These are phyloP conservation scores for Suhomyces sp. DNA, from an alignment of 805 yeast species.

Conservation along the genomic window DNA sequence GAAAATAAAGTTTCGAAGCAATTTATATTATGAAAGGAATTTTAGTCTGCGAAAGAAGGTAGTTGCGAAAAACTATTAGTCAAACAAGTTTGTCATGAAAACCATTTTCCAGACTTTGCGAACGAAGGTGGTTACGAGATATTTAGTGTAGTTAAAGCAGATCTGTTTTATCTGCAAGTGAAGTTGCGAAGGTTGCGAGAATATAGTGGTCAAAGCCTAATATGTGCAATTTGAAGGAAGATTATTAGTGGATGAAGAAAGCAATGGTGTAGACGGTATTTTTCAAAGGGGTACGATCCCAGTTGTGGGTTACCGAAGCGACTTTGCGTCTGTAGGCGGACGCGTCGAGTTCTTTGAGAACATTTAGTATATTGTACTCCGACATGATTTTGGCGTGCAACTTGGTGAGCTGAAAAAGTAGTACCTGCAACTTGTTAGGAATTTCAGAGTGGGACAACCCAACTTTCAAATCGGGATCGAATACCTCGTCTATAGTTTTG, in stretches of 20 bases:
- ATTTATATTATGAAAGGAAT: no score
- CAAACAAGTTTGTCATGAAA: no score
- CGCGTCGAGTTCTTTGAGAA: conserved; percentile 7
- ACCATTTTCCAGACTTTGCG: no score
- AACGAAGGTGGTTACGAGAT: no score
- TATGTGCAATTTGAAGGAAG: no score
- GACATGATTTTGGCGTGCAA: conserved; percentile 8
- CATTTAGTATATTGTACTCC: conserved; percentile 9
- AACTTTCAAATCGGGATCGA: conserved; percentile 3
- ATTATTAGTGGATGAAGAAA: background rate
- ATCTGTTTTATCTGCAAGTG: no score
- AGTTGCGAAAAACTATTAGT: conserved; percentile 2
- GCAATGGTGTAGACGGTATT: background rate
- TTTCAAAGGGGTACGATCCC: background rate
- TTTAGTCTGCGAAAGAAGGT: background rate
- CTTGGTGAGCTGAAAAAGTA: conserved; percentile 7
- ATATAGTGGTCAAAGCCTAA: no score
- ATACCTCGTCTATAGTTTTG: conserved; percentile 7
- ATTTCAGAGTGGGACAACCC: background rate
- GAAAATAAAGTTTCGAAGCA: no score
- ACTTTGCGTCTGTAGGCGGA: background rate
- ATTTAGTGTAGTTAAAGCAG: no score
- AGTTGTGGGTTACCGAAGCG: background rate
- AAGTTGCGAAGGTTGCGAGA: background rate
- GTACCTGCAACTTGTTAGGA: conserved; percentile 1